phyloP scores from a whole-genome alignment of 2,329 filamentous ascomycete genomes.

The Penicillium aurantiogriseum region DNA sequence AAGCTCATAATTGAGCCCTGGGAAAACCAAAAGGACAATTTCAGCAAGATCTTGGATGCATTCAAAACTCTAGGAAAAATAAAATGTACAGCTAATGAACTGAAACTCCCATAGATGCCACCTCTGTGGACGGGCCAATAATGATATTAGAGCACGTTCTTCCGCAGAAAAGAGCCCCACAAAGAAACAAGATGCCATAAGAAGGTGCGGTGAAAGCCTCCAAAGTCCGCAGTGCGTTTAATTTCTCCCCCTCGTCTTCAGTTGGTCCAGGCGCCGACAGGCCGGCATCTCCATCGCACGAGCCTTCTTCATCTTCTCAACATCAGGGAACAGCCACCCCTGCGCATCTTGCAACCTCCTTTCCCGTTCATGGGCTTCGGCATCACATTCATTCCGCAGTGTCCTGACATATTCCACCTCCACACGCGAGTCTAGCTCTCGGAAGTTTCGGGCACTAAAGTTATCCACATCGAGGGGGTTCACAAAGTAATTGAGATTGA shows the following conservation, averaged over 20 bases:
- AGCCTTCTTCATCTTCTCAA: slow-evolving; percentile 73
- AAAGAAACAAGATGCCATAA: slow-evolving; percentile 1
- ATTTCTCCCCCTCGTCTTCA: slow-evolving; percentile 41
- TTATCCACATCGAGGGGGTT: slow-evolving; percentile 74
- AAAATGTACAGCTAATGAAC: slow-evolving; percentile 11
- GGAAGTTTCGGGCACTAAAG: slow-evolving; percentile 67
- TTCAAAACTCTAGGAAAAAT: slow-evolving; percentile 7
- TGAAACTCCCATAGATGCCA: slow-evolving; percentile 1
- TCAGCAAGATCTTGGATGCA: slow-evolving; percentile 7
- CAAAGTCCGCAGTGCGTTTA: background rate
- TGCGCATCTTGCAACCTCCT: slow-evolving; percentile 73
- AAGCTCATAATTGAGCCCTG: too few species aligned
- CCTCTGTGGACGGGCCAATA: slow-evolving; percentile 1
- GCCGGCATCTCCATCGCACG: slow-evolving; percentile 59
- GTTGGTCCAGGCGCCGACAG: slow-evolving; percentile 56
- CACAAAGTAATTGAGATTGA: slow-evolving; percentile 80
- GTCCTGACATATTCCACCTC: slow-evolving; percentile 70
- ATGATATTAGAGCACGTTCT: slow-evolving; percentile 5
- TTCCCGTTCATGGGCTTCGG: slow-evolving; percentile 65
- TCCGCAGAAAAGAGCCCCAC: background rate
- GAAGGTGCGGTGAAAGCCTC: background rate
- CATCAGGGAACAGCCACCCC: slow-evolving; percentile 83
- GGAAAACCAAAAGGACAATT: too few species aligned
- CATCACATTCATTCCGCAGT: slow-evolving; percentile 70
- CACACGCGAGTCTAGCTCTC: slow-evolving; percentile 71